These are phyloP conservation scores for Daphne laureola DNA, from an alignment of 441 rosid species.

Conservation along the genomic window DNA sequence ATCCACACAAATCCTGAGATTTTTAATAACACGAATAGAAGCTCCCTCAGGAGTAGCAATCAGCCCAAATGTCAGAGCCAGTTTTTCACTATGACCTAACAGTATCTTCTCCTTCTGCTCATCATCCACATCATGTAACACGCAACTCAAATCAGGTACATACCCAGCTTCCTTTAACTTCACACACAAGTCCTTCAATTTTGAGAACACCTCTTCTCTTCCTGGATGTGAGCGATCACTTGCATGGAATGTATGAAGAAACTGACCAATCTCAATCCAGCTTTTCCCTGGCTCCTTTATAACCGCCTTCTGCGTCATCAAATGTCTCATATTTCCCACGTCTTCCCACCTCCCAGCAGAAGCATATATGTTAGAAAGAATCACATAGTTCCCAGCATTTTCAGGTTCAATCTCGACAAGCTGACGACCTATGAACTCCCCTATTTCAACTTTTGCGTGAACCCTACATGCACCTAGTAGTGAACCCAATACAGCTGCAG, in stretches of 20 bases:
- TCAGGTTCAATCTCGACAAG: constrained; percentile 58
- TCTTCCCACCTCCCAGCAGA: constrained; percentile 65
- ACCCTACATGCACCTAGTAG: constrained; percentile 65
- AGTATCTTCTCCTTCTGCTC: constrained; percentile 89
- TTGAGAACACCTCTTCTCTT: constrained; percentile 50
- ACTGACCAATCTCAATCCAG: constrained; percentile 53
- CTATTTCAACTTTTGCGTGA: constrained; percentile 47
- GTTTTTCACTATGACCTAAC: constrained; percentile 75
- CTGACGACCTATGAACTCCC: constrained; percentile 39
- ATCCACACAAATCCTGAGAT: constrained; percentile 77
- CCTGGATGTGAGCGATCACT: constrained; percentile 54
- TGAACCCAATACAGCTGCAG: constrained; percentile 55
- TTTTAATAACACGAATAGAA: constrained; percentile 65
- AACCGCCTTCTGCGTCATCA: constrained; percentile 54
- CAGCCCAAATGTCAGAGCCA: constrained; percentile 67
- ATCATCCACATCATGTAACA: constrained; percentile 71
- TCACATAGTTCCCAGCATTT: constrained; percentile 59
- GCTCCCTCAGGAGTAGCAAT: constrained; percentile 36
- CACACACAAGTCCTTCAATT: constrained; percentile 40
- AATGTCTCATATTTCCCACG: constrained; percentile 37
- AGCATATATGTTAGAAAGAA: constrained; percentile 63
- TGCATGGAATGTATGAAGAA: constrained; percentile 51
- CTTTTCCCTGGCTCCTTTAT: constrained; percentile 63
- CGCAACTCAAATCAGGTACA: constrained; percentile 69
- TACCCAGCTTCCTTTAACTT: constrained; percentile 74